phyloP scores from a whole-genome alignment of 1,139 yeast genomes.

The Candida buenavistaensis region DNA sequence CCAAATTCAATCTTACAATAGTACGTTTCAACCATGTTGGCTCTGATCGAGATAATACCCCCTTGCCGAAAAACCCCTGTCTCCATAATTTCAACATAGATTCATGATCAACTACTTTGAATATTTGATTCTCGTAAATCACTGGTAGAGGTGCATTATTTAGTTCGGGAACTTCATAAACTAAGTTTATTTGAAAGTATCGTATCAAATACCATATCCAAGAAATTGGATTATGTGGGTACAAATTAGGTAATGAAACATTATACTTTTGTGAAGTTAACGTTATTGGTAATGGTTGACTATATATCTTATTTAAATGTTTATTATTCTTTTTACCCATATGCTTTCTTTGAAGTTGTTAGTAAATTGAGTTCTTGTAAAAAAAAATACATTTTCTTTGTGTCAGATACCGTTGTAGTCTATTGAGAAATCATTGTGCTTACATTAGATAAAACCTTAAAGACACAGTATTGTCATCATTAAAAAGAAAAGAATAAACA shows the following conservation, averaged over 20 bases:
- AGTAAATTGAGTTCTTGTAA: slow-evolving; percentile 12
- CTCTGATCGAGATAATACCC: slow-evolving; percentile 82
- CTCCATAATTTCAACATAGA: slow-evolving; percentile 72
- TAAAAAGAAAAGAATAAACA: slow-evolving; percentile 21
- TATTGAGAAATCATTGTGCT: slow-evolving; percentile 79
- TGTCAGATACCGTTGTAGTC: slow-evolving; percentile 99
- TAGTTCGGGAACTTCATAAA: slow-evolving; percentile 29
- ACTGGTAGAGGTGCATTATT: slow-evolving; percentile 24
- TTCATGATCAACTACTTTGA: slow-evolving; percentile 43
- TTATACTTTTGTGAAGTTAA: slow-evolving; percentile 36
- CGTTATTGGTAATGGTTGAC: slow-evolving; percentile 50
- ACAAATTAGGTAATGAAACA: slow-evolving; percentile 41
- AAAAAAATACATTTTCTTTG: no score
- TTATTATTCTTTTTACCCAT: slow-evolving; percentile 20
- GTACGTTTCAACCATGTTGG: slow-evolving; percentile 85
- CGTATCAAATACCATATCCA: slow-evolving; percentile 50
- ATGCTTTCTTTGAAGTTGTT: slow-evolving; percentile 12
- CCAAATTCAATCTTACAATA: slow-evolving; percentile 42
- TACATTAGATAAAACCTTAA: slow-evolving; percentile 60
- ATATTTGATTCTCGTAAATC: slow-evolving; percentile 31
- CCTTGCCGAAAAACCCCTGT: slow-evolving; percentile 93
- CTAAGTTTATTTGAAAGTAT: slow-evolving; percentile 24
- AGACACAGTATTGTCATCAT: slow-evolving; percentile 45
- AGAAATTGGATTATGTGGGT: slow-evolving; percentile 60
- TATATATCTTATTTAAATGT: slow-evolving; percentile 35